phyloP scores from a whole-genome alignment of 169 alveolate genomes.

The Cryptosporidium andersoni region DNA sequence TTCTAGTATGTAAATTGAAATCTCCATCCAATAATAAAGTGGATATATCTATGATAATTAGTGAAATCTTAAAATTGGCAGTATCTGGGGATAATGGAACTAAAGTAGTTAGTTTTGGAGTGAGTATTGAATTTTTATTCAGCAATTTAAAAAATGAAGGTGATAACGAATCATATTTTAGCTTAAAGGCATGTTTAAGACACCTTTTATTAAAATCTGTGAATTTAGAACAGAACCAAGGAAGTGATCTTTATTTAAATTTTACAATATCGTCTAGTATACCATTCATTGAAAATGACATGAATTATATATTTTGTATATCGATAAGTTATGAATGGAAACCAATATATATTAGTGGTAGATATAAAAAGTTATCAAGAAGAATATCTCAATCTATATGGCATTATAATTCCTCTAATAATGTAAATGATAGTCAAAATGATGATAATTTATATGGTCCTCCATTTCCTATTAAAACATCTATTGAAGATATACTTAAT shows the following conservation, averaged over 20 bases:
- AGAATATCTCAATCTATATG: slow-evolving; percentile 83
- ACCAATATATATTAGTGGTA: slow-evolving; percentile 72
- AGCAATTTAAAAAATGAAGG: slow-evolving; percentile 6
- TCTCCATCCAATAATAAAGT: not conserved
- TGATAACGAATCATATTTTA: not conserved
- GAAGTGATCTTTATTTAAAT: slow-evolving; percentile 27
- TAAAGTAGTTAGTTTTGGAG: slow-evolving; percentile 22
- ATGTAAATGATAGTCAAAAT: slow-evolving; percentile 29
- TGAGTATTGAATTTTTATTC: slow-evolving; percentile 48
- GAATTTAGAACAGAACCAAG: slow-evolving; percentile 17
- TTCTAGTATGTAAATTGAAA: slow-evolving; percentile 1
- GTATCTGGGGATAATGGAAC: not conserved
- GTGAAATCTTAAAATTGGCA: slow-evolving; percentile 3
- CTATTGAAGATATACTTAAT: slow-evolving; percentile 72
- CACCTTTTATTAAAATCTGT: not conserved
- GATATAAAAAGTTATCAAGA: slow-evolving; percentile 82
- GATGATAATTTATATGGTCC: slow-evolving; percentile 22
- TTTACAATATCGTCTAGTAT: slow-evolving; percentile 22
- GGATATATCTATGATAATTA: not conserved
- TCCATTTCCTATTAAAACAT: slow-evolving; percentile 43
- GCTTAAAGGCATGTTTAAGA: slow-evolving; percentile 31
- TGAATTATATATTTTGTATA: slow-evolving; percentile 4
- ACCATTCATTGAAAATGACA: not conserved
- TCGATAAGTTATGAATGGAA: slow-evolving; percentile 28
- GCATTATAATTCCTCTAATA: slow-evolving; percentile 75